These are phyloP conservation scores for Boletus coccyginus DNA, from an alignment of 768 basidiomycete genomes.

Conservation along the genomic window DNA sequence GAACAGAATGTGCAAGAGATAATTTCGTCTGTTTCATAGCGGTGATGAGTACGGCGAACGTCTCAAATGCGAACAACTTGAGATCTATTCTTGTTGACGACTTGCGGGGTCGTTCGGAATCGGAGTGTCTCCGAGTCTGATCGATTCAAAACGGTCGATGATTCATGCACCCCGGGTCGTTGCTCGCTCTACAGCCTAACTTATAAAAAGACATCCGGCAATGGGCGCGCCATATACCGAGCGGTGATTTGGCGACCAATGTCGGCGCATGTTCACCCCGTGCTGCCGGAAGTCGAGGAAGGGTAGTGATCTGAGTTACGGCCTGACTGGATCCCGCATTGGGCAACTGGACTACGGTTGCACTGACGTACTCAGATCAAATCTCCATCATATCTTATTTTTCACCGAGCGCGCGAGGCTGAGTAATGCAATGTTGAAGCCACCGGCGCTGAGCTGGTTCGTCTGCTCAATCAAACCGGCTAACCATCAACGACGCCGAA, in stretches of 20 bases:
- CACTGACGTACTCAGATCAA: too few species aligned
- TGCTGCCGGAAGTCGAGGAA: not conserved
- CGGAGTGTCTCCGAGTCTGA: too few species aligned
- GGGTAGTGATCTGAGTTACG: not conserved
- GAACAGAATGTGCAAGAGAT: too few species aligned
- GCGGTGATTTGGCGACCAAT: not conserved
- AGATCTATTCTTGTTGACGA: too few species aligned
- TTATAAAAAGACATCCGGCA: not conserved
- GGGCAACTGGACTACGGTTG: not conserved
- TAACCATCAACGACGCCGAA: not conserved
- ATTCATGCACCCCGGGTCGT: too few species aligned
- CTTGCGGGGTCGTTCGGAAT: too few species aligned
- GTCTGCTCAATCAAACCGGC: not conserved
- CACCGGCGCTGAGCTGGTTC: slow-evolving; percentile 1
- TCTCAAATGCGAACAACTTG: too few species aligned
- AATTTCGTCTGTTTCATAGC: too few species aligned
- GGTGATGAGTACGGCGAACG: too few species aligned
- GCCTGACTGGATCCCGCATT: not conserved
- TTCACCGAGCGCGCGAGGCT: too few species aligned
- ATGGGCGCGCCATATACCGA: not conserved
- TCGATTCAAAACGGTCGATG: too few species aligned
- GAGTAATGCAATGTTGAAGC: not conserved
- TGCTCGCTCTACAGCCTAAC: too few species aligned
- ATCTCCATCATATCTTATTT: not conserved
- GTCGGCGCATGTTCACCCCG: not conserved